Conservation (phyloP, 2,329 filamentous ascomycete genomes). For the Aspergillus pseudotamarii region DNA sequence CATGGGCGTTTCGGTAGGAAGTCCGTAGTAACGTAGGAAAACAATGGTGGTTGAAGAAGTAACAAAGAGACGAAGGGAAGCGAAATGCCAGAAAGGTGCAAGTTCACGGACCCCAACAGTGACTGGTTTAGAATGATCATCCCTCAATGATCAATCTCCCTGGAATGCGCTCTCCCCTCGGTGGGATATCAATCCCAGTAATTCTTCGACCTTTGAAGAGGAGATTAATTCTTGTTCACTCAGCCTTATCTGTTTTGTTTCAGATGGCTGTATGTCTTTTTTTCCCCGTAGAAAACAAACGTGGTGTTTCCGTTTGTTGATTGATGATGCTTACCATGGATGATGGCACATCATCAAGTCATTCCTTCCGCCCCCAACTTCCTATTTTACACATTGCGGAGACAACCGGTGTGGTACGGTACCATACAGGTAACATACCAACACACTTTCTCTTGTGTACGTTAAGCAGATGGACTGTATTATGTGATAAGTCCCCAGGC, state of each 20-base stretch:
- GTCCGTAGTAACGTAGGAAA: not conserved
- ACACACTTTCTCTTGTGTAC: not conserved
- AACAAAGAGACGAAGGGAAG: not conserved
- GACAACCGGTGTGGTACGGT: not conserved
- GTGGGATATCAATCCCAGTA: not conserved
- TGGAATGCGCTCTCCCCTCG: not conserved
- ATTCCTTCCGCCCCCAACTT: not conserved
- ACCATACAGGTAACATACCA: not conserved
- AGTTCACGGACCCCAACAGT: slow-evolving; percentile 1
- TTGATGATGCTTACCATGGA: not conserved
- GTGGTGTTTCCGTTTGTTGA: not conserved
- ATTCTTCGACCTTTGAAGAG: not conserved
- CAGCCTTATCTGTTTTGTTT: not conserved
- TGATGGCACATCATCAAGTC: not conserved
- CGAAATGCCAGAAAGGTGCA: slow-evolving; percentile 11
- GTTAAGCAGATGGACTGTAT: not conserved
- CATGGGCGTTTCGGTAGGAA: not conserved
- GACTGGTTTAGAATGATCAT: not conserved
- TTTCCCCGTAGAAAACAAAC: not conserved
- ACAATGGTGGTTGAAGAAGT: not conserved
- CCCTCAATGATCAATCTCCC: not conserved
- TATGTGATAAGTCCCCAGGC: not conserved
- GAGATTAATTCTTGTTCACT: not conserved
- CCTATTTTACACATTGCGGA: not conserved
- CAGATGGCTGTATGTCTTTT: not conserved